Evolutionary conservation across 208 protist genomes (phyloP).

Genomic region (Leishmania tropica): DNA sequence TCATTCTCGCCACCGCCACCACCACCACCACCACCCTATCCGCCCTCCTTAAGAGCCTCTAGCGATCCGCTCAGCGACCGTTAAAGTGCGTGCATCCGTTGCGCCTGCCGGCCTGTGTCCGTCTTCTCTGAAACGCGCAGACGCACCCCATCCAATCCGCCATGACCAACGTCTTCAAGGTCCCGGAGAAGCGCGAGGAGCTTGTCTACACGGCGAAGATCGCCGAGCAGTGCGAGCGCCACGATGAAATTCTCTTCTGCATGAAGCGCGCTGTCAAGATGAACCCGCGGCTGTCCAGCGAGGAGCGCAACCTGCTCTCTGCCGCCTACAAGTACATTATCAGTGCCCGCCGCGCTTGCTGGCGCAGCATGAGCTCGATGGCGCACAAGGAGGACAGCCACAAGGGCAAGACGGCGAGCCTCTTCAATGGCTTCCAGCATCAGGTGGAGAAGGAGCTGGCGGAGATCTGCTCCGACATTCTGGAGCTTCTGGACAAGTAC

Average conservation of each 20-base stretch:
- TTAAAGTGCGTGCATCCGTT: not conserved
- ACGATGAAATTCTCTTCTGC: conserved; percentile 98
- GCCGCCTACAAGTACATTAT: conserved; percentile 99
- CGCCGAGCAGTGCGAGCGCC: conserved; percentile 99
- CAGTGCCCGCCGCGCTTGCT: conserved; percentile 98
- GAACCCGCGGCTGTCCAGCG: conserved; percentile 95
- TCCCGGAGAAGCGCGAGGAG: conserved; percentile 93
- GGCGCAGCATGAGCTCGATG: conserved; percentile 98
- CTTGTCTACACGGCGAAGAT: conserved; percentile 97
- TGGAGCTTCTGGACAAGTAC: conserved; percentile 95
- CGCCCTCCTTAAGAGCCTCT: not conserved
- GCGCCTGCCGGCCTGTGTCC: not conserved
- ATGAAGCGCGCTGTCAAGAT: conserved; percentile 98
- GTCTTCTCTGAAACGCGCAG: not conserved
- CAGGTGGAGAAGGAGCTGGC: conserved; percentile 98
- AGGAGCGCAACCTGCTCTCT: conserved; percentile 99
- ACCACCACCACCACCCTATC: not conserved
- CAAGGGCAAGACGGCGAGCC: conserved; percentile 89
- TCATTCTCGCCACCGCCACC: not conserved
- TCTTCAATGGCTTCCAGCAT: conserved; percentile 96
- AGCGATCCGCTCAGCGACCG: not conserved
- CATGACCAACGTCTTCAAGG: conserved; percentile 58
- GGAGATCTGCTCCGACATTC: conserved; percentile 97
- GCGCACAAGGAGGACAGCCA: conserved; percentile 96
- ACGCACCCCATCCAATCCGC: not conserved